These are phyloP conservation scores for Taphrina deformans DNA, from an alignment of 1,139 yeast genomes.

Conservation along the genomic window DNA sequence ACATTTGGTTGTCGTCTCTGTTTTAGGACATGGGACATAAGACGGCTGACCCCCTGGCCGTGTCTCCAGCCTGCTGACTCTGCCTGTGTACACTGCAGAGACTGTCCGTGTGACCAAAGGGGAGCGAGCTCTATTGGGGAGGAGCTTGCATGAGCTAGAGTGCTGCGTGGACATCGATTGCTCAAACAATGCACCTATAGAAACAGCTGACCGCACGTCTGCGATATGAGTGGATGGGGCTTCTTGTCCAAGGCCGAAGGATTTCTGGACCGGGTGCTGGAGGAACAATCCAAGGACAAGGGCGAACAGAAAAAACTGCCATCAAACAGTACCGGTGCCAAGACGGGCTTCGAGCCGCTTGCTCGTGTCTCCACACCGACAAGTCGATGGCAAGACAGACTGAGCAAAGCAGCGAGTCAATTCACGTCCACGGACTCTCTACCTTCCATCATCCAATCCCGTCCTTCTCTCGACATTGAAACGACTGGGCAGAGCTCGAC, in stretches of 20 bases:
- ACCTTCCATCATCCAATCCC: not conserved
- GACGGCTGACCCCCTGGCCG: too few relatives aligned
- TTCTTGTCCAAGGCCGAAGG: constrained; percentile 30
- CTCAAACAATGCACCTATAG: too few relatives aligned
- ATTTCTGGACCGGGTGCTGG: constrained; percentile 27
- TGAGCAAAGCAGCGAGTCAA: constrained; percentile 23
- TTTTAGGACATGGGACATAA: too few relatives aligned
- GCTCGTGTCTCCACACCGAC: not conserved
- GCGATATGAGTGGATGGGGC: constrained; percentile 21
- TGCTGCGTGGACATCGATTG: too few relatives aligned
- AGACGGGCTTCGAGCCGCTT: not conserved
- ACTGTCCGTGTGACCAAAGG: not conserved
- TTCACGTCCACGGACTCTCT: constrained; percentile 9
- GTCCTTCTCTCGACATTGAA: not conserved
- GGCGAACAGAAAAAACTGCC: not conserved
- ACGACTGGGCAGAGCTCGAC: not conserved
- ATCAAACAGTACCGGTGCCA: not conserved
- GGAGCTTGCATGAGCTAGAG: too few relatives aligned
- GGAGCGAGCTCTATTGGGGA: too few relatives aligned
- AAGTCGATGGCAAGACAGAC: constrained; percentile 14
- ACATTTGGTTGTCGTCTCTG: not conserved
- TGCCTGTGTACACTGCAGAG: too few relatives aligned
- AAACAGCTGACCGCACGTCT: not conserved
- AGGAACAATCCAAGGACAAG: constrained; percentile 15
- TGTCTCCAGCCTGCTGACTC: too few relatives aligned